A percentile compares a stretch with the other conserved stretches of the same genome.
Evolutionary conservation across 2,329 filamentous ascomycete genomes (phyloP).

Genomic region (Blastomyces silverae): DNA sequence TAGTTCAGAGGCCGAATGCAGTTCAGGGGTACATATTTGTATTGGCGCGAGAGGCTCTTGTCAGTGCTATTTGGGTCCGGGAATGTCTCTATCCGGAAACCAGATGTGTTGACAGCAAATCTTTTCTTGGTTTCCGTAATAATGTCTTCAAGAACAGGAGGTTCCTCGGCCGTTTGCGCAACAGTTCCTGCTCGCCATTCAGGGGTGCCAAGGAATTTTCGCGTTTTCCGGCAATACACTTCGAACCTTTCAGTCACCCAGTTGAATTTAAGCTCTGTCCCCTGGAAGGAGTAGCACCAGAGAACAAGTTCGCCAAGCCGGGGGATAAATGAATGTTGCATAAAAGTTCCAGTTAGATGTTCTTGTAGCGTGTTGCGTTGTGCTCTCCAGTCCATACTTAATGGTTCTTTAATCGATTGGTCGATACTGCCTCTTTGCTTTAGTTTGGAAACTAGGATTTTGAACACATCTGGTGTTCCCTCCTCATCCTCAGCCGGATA

Average conservation of each 20-base stretch:
- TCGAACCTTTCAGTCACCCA: constrained; percentile 26
- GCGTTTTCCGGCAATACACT: constrained; percentile 31
- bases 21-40: constrained; percentile 50
- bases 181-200: constrained; percentile 54
- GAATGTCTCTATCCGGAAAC: constrained; percentile 53
- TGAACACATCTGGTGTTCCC: constrained; percentile 50
- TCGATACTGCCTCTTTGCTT: constrained; percentile 39
- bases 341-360: constrained; percentile 38
- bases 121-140: constrained; percentile 36
- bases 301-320: constrained; percentile 53
- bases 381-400: constrained; percentile 53
- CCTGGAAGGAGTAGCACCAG: constrained; percentile 39
- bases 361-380: constrained; percentile 42
- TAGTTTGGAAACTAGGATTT: constrained; percentile 45
- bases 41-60: constrained; percentile 49
- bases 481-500: constrained; percentile 41
- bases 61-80: constrained; percentile 46
- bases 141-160: constrained; percentile 43
- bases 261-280: constrained; percentile 35
- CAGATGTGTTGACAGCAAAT: constrained; percentile 45
- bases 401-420: constrained; percentile 43
- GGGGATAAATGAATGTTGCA: constrained; percentile 48
- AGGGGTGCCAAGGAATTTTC: constrained; percentile 36
- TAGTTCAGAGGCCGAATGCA: constrained; percentile 51
- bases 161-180: constrained; percentile 45